Base-by-base conservation (phyloP, 768 basidiomycete genomes). In the Hypholoma fasciculare region DNA sequence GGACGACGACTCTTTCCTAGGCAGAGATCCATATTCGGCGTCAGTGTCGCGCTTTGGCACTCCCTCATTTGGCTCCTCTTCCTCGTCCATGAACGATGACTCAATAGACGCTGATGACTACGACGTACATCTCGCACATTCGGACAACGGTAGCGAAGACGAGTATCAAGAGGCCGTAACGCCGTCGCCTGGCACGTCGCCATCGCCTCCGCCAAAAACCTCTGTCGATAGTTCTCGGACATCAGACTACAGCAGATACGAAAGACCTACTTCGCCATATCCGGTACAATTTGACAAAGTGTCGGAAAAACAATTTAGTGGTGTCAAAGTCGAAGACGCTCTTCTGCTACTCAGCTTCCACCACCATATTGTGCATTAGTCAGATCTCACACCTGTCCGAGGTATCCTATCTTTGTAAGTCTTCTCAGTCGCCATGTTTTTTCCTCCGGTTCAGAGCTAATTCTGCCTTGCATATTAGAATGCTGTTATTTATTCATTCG, bases 111-210 rank as follows among this genome's bases (percentile, higher is more conserved):
- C 83, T 49, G 80, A 82, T 58, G 74, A 81, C 61, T 78, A 76
- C 48, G 78, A 80, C 50, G 71, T 76, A 61, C 72, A 72, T 34
- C 74, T 69, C 60, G 65, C 61, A 37, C 76, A 77, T 57, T 82
- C 81, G 34, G 86, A 87, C 62, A 77, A 82, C 67, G 78, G 75
- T 49, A 89, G 87, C 67, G 86, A 89, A 50, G 89, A 91, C 51
- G 88, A 90, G 54, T 83, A 79, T 61, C 85, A 87, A 57, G 89
- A 91, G 67, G 87, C 86, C 11, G 84, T 90, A 23, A 90, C 89
- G 0, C 89, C 89, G 13, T 84, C 85, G 3, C 85, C 88, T 16
- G 82, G 81, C 40, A 74, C 78, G 34, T 75, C 74, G 8, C 75
- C 75, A 26, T 72, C 73, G 7, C 69, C 67, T 2, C 63, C 65